These are phyloP conservation scores for Lactifluus hygrophoroides DNA, from an alignment of 768 basidiomycete genomes.

Conservation along the genomic window DNA sequence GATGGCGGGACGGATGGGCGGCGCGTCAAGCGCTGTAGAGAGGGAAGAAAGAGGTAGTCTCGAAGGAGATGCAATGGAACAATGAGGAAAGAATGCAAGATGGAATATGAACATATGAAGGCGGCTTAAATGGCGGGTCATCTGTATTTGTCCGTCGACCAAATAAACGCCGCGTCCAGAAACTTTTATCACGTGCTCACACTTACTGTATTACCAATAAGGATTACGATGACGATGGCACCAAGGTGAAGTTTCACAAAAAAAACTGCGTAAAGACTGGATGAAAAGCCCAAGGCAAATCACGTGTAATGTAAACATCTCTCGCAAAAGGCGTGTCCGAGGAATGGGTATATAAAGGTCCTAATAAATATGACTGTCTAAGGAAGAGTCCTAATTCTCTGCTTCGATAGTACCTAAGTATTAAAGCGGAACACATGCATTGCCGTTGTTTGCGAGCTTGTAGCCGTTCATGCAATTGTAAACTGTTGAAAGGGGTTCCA, in stretches of 20 bases:
- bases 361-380: neutral
- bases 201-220: neutral
- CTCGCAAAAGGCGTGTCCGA: neutral
- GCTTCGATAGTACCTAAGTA: slow-evolving; percentile 17
- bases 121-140: neutral
- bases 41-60: neutral
- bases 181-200: neutral
- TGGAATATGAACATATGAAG: slow-evolving; percentile 9
- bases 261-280: no score
- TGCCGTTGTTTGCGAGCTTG: slow-evolving; percentile 34
- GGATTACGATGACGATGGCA: neutral
- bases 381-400: neutral
- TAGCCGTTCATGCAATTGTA: slow-evolving; percentile 44
- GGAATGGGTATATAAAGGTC: neutral
- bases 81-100: neutral
- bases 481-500: slow-evolving; percentile 28
- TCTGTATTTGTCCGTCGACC: slow-evolving; percentile 13
- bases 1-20: slow-evolving; percentile 27
- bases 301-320: no score
- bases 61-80: neutral
- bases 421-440: slow-evolving; percentile 35
- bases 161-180: slow-evolving; percentile 11
- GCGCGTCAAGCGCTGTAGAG: slow-evolving; percentile 17
- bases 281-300: no score
- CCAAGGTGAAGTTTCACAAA: neutral